Conservation (phyloP, 2,329 filamentous ascomycete species). For the Alternaria ventricosa region DNA sequence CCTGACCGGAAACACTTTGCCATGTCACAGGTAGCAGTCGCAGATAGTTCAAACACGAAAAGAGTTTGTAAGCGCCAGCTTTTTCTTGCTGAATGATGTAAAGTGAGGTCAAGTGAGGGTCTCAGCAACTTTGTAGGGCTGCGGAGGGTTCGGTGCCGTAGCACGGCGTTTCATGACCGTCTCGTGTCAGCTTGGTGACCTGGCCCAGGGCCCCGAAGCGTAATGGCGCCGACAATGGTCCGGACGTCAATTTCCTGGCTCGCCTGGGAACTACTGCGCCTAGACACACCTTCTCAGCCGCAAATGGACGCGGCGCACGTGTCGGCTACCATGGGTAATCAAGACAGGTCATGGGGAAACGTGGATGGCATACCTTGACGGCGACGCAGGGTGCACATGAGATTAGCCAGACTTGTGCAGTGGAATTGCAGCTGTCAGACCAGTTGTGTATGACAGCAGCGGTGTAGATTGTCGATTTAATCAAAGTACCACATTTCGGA, state of each 20-base stretch:
- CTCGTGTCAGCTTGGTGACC: constrained; percentile 22
- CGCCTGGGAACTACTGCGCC: constrained; percentile 12
- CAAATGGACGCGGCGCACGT: neutral
- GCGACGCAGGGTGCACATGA: neutral
- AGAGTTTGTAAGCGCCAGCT: constrained; percentile 17
- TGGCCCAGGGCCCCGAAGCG: constrained; percentile 10
- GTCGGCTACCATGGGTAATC: neutral
- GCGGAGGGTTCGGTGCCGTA: constrained; percentile 25
- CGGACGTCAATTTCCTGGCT: neutral
- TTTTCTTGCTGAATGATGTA: constrained; percentile 19
- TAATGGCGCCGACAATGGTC: constrained; percentile 4
- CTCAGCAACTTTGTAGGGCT: constrained; percentile 7
- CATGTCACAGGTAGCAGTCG: constrained; percentile 18
- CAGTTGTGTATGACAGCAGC: neutral
- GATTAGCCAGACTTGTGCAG: neutral
- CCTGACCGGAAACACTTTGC: constrained; percentile 16
- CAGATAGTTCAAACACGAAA: constrained; percentile 10
- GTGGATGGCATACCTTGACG: neutral
- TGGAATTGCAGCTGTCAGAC: neutral
- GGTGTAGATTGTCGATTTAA: neutral
- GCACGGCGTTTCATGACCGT: constrained; percentile 42
- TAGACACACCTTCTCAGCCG: neutral
- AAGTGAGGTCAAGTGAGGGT: constrained; percentile 11
- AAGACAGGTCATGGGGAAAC: neutral
- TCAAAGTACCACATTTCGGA: neutral